phyloP scores from a whole-genome alignment of 192 early-diverging fungal genomes.

The Podila clonocystis region DNA sequence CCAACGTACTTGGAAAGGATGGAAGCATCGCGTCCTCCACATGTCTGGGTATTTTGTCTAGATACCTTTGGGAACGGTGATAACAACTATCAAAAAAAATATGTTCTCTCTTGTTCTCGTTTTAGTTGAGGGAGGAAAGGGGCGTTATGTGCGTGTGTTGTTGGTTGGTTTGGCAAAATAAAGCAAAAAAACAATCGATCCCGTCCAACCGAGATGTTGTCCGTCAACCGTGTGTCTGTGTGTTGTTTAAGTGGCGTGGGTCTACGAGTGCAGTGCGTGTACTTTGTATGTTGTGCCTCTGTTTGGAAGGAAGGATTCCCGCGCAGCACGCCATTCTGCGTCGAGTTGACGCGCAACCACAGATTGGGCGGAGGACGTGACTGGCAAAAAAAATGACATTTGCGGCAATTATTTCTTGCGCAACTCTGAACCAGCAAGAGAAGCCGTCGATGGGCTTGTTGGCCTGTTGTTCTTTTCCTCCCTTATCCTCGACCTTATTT shows the following conservation, averaged over 20 bases:
- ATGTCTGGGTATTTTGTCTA: too few relatives aligned
- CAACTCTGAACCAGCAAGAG: neutral
- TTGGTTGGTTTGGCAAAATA: too few relatives aligned
- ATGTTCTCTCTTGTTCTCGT: too few relatives aligned
- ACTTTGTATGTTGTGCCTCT: neutral
- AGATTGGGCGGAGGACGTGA: neutral
- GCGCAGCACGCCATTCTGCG: slow-evolving; percentile 16
- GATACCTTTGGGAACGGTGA: too few relatives aligned
- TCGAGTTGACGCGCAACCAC: slow-evolving; percentile 7
- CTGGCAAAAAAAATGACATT: neutral
- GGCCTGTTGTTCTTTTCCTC: neutral
- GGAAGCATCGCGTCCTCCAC: too few relatives aligned
- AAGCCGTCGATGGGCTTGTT: neutral
- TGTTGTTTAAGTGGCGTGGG: neutral
- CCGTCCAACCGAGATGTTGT: too few relatives aligned
- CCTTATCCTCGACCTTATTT: neutral
- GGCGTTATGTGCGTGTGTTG: too few relatives aligned
- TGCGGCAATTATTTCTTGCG: neutral
- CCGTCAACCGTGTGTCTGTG: neutral
- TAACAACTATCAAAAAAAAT: too few relatives aligned
- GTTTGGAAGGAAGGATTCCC: neutral
- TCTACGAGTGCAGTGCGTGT: neutral
- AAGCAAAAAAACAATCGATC: too few relatives aligned
- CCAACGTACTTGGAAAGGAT: neutral
- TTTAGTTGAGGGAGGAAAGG: too few relatives aligned